Evolutionary conservation across 495 filamentous ascomycete species (phyloP).

Genomic region (Neurospora intermedia): DNA sequence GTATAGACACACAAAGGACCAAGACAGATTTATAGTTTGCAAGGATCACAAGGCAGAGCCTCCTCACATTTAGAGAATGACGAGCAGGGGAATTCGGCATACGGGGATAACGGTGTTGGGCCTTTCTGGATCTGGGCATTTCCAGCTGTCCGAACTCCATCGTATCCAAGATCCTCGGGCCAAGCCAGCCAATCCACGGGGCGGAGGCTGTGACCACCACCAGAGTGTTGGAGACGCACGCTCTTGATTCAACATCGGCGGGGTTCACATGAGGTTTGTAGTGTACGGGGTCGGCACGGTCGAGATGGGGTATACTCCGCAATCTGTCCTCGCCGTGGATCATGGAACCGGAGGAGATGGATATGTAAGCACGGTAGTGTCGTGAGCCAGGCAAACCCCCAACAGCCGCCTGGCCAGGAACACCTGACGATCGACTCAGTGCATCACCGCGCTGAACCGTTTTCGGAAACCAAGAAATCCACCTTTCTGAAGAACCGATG

Average conservation of each 20-base stretch:
- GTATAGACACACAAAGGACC: neutral
- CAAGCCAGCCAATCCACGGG: neutral
- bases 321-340: neutral
- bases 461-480: neutral
- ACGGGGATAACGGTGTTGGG: neutral
- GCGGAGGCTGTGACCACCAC: neutral
- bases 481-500: neutral
- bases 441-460: neutral
- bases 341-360: neutral
- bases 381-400: neutral
- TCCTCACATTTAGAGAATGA: neutral
- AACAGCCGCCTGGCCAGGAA: neutral
- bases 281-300: too few species aligned
- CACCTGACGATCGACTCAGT: neutral
- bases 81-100: neutral
- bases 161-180: slow-evolving; percentile 6
- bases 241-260: neutral
- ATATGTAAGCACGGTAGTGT: neutral
- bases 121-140: neutral
- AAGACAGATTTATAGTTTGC: neutral
- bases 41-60: slow-evolving; percentile 1
- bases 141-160: slow-evolving; percentile 11
- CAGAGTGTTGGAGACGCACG: neutral
- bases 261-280: neutral
- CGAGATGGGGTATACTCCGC: neutral